Percentiles rank a stretch among this genome's conserved stretches.
phyloP scores from a whole-genome alignment of 371 early-diverging fungal genomes.

The Rhizopus arrhizus region DNA sequence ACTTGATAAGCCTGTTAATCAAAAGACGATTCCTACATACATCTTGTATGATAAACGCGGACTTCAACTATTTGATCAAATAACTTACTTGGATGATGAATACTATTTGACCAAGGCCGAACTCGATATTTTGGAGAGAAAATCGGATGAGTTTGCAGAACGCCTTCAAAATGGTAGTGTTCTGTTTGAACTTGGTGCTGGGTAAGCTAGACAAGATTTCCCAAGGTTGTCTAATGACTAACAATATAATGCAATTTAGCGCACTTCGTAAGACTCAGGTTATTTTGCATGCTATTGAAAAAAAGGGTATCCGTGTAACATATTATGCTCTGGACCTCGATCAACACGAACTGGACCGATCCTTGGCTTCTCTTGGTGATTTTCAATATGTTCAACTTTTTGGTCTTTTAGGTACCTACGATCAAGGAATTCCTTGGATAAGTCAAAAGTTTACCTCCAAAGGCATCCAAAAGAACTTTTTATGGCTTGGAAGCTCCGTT shows the following conservation, averaged over 20 bases:
- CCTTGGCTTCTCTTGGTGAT: slow-evolving; percentile 50
- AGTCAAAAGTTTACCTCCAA: slow-evolving; percentile 45
- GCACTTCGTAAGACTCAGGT: slow-evolving; percentile 87
- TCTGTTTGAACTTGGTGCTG: slow-evolving; percentile 85
- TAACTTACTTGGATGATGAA: slow-evolving; percentile 77
- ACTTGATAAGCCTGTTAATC: slow-evolving; percentile 33
- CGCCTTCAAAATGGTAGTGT: slow-evolving; percentile 68
- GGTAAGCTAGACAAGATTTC: slow-evolving; percentile 51
- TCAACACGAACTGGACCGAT: slow-evolving; percentile 72
- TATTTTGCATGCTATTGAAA: slow-evolving; percentile 74
- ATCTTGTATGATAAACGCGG: slow-evolving; percentile 86
- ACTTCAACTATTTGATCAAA: slow-evolving; percentile 83
- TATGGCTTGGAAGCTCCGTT: slow-evolving; percentile 91
- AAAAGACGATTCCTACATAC: slow-evolving; percentile 68
- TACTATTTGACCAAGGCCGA: slow-evolving; percentile 89
- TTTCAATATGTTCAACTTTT: slow-evolving; percentile 62
- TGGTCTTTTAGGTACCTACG: slow-evolving; percentile 90
- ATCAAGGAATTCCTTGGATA: slow-evolving; percentile 72
- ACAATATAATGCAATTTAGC: slow-evolving; percentile 31
- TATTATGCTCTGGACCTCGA: slow-evolving; percentile 95
- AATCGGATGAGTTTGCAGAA: slow-evolving; percentile 67
- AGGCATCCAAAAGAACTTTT: slow-evolving; percentile 63
- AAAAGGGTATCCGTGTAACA: slow-evolving; percentile 60
- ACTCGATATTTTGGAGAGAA: slow-evolving; percentile 68
- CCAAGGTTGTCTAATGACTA: not conserved